Percentiles rank a stretch among this genome's conserved stretches.
Evolutionary conservation across 202 grass and related monocot species (phyloP).

Genomic region (Hordeum pubiflorum): DNA sequence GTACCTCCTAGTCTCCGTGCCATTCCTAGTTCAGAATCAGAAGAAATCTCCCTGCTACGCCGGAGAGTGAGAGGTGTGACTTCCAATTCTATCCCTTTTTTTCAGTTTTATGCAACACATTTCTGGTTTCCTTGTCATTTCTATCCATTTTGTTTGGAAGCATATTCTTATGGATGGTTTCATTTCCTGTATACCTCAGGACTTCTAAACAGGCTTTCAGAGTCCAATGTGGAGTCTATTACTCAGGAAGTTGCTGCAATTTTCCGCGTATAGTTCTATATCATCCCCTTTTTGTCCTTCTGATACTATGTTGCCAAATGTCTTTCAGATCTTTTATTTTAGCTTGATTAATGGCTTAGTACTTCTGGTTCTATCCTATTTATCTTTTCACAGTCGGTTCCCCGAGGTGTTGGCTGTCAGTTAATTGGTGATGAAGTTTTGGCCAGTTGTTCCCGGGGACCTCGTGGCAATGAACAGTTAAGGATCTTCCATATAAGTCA

Average conservation of each 20-base stretch:
- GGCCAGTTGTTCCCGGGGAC: constrained; percentile 64
- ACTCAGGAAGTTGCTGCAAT: constrained; percentile 73
- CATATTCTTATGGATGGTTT: constrained; percentile 17
- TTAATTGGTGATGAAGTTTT: constrained; percentile 72
- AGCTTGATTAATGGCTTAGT: background rate
- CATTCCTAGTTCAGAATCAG: constrained; percentile 51
- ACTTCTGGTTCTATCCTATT: background rate
- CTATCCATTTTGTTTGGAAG: background rate
- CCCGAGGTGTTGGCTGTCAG: constrained; percentile 61
- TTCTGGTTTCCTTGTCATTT: background rate
- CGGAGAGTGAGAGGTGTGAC: constrained; percentile 63
- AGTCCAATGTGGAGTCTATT: constrained; percentile 81
- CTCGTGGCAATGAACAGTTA: constrained; percentile 80
- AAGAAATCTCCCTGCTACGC: constrained; percentile 51
- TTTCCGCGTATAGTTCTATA: constrained; percentile 48
- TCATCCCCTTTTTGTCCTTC: background rate
- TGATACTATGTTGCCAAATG: background rate
- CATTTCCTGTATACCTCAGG: constrained; percentile 41
- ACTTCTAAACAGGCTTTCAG: constrained; percentile 74
- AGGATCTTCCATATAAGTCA: constrained; percentile 16
- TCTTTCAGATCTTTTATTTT: constrained; percentile 4
- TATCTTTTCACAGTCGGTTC: constrained; percentile 46
- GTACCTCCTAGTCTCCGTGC: constrained; percentile 51
- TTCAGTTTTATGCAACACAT: background rate
- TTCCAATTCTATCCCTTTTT: constrained; percentile 1